Base-by-base conservation (phyloP, 2,329 filamentous ascomycete genomes). In the Colletotrichum lindemuthianum region DNA sequence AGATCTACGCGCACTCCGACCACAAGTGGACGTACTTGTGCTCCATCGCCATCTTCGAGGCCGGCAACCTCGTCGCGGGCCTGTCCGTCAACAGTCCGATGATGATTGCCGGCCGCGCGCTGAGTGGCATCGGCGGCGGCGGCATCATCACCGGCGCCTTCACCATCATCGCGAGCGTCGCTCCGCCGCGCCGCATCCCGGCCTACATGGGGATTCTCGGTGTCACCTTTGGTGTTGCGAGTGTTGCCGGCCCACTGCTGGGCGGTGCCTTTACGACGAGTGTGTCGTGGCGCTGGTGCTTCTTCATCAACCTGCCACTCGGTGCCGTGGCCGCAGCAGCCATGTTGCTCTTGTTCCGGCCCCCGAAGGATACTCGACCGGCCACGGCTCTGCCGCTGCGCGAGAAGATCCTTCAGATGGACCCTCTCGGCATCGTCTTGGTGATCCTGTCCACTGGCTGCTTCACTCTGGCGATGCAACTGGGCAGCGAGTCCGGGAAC, bases 61-160 rank as follows among this genome's bases (percentile, higher is more conserved):
- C 80, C 13, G 81, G 81, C 32, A 79, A 76, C 33, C 67, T 81
- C 52, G 60, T 82, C 33, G 79, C 76, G 24, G 82, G 77, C 40
- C 73, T 80, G 2, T 78, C 82, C 2, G 81, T 81, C 0, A 76
- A 70, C 7, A 83, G 81, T 15, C 77, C 76, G 3, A 77, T 79
- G 32, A 81, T 86, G 49, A 86, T 86, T 55, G 73, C 84, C 2
- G 84, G 84, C 1, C 77, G 84, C n/a, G 82, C 83, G 13, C 70
- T 86, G 47, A 80, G 82, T 11, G 84, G 84, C 52, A 75, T 84
- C 59, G 83, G 83, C 36, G 80, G 79, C 6, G 82, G 81, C 5
- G 83, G 83, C 16, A 71, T 86, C 55, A 81, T 83, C 58, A 82
- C 80, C 1, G 83, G 83, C 13, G 77, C 78, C 39, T 79, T 83